A percentile compares a stretch with the other conserved stretches of the same genome.
These are phyloP conservation scores for Psilocybe tampanensis DNA, from an alignment of 768 basidiomycete genomes.

Conservation along the genomic window DNA sequence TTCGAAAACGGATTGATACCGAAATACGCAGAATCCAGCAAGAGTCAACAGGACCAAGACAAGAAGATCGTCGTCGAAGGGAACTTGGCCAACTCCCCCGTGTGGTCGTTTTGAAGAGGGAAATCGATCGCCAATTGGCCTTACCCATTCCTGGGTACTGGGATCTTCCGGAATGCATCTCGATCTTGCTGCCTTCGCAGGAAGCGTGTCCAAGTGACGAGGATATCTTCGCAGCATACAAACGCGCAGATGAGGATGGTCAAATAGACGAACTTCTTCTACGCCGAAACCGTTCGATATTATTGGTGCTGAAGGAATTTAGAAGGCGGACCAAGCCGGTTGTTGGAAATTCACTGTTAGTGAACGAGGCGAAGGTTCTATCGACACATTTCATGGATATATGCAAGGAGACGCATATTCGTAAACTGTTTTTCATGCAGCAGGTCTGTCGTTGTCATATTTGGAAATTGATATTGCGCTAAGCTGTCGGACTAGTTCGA, in stretches of 20 bases:
- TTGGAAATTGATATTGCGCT: neutral
- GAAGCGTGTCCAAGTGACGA: conserved; percentile 40
- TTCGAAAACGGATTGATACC: conserved; percentile 38
- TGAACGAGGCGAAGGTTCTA: conserved; percentile 44
- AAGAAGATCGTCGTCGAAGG: conserved; percentile 28
- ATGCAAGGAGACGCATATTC: conserved; percentile 41
- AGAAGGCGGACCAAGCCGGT: conserved; percentile 29
- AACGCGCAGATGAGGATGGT: conserved; percentile 13
- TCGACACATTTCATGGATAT: conserved; percentile 49
- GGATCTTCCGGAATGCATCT: conserved; percentile 45
- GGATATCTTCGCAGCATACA: conserved; percentile 36
- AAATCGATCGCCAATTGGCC: conserved; percentile 46
- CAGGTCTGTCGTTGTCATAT: conserved; percentile 34
- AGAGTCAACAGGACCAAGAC: conserved; percentile 17
- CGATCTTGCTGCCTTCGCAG: conserved; percentile 25
- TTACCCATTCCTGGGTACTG: conserved; percentile 51
- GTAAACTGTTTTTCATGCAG: conserved; percentile 58
- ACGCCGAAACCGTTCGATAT: conserved; percentile 36
- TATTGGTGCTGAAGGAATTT: conserved; percentile 35
- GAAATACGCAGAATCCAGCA: conserved; percentile 38
- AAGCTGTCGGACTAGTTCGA: conserved; percentile 40
- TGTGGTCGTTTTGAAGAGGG: conserved; percentile 45
- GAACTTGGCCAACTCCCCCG: conserved; percentile 47
- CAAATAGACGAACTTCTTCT: conserved; percentile 29
- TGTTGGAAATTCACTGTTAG: conserved; percentile 31